Evolutionary conservation across 1,139 yeast species (phyloP).

Genomic region (Suhomyces maxii): DNA sequence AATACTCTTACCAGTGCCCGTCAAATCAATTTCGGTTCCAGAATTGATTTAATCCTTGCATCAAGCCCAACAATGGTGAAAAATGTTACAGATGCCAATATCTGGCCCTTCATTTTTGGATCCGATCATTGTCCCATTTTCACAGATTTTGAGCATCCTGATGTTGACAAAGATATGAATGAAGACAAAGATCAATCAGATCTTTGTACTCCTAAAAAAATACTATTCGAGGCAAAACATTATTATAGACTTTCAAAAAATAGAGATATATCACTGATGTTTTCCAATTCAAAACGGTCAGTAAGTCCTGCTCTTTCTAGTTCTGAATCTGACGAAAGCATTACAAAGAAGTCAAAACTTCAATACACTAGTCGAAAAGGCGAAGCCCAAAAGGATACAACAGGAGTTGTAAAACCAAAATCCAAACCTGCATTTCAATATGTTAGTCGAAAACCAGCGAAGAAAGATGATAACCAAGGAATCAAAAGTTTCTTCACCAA

Average conservation of each 20-base stretch:
- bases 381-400: not conserved
- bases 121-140: conserved; percentile 95
- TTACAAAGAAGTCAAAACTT: not conserved
- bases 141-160: conserved; percentile 54
- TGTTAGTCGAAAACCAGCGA: conserved; percentile 13
- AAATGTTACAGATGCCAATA: conserved; percentile 51
- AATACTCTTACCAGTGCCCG: conserved; percentile 77
- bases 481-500: conserved; percentile 4
- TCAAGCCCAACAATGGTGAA: conserved; percentile 36
- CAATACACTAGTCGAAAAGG: not conserved
- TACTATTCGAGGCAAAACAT: conserved; percentile 57
- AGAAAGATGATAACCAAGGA: conserved; percentile 1
- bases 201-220: conserved; percentile 11
- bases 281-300: not conserved
- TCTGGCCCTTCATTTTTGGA: conserved; percentile 71
- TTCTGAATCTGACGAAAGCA: not conserved
- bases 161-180: not conserved
- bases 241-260: conserved; percentile 50
- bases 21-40: conserved; percentile 80
- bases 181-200: not conserved
- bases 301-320: not conserved
- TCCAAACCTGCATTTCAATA: conserved; percentile 5
- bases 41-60: conserved; percentile 75
- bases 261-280: conserved; percentile 47
- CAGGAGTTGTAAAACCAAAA: not conserved